Percentiles rank a stretch among this genome's conserved stretches.
Conservation (phyloP, 495 filamentous ascomycete species). For the Xylaria palmicola region DNA sequence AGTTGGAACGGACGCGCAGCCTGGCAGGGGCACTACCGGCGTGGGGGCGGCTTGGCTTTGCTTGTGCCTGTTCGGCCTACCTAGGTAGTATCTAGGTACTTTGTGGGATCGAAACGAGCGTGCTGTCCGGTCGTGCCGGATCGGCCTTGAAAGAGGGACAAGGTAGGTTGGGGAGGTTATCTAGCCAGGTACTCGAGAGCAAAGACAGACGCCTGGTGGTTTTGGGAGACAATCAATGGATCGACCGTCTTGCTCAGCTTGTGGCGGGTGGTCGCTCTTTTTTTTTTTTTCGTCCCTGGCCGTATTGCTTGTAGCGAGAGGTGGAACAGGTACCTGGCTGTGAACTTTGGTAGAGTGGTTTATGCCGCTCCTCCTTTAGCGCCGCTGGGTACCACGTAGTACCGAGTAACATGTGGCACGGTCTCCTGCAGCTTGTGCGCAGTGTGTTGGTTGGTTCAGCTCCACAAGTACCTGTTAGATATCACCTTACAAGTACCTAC, state of each 20-base stretch:
- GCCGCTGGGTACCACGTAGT: background rate
- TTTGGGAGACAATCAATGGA: background rate
- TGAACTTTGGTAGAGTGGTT: too few species aligned
- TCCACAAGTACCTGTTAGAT: background rate
- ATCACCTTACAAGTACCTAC: background rate
- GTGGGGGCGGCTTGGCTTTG: background rate
- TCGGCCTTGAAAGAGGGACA: background rate
- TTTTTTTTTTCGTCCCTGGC: background rate
- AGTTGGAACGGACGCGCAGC: background rate
- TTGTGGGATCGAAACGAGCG: slow-evolving; percentile 16
- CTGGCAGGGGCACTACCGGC: background rate
- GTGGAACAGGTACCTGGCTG: background rate
- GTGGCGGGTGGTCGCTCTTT: background rate
- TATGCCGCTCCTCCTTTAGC: too few species aligned
- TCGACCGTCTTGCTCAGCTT: background rate
- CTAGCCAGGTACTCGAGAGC: background rate
- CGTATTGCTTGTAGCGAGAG: background rate
- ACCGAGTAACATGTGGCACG: too few species aligned
- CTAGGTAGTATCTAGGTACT: background rate
- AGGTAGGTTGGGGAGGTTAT: background rate
- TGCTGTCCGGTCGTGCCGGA: slow-evolving; percentile 14
- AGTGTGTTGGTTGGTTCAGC: background rate
- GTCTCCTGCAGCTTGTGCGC: background rate
- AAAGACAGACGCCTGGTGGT: slow-evolving; percentile 5
- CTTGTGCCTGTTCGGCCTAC: background rate